phyloP scores from a whole-genome alignment of 768 basidiomycete species.

The Phaeolepiota aurea region DNA sequence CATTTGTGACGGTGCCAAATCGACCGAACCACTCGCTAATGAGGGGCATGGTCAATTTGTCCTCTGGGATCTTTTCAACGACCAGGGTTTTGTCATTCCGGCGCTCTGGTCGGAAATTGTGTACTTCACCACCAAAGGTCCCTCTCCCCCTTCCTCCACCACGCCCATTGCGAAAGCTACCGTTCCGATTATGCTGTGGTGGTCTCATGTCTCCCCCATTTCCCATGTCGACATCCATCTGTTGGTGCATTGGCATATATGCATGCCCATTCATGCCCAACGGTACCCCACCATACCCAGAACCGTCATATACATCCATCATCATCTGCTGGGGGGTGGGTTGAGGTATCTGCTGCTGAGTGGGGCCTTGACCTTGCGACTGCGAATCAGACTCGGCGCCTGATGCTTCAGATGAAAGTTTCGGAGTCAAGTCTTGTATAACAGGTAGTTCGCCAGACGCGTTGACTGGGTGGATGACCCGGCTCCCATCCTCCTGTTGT shows the following conservation, averaged over 20 bases:
- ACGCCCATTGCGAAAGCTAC: constrained; percentile 23
- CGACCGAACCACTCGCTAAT: constrained; percentile 88
- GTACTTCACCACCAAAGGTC: constrained; percentile 53
- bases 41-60: constrained; percentile 66
- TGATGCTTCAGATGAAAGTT: constrained; percentile 20
- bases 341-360: constrained; percentile 5
- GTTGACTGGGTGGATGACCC: constrained; percentile 26
- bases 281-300: background rate
- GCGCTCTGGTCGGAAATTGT: constrained; percentile 58
- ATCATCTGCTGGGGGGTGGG: constrained; percentile 9
- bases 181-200: constrained; percentile 16
- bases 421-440: constrained; percentile 76
- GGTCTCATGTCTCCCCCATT: constrained; percentile 25
- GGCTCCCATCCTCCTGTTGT: constrained; percentile 43
- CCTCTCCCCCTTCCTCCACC: constrained; percentile 41
- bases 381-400: constrained; percentile 19
- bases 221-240: constrained; percentile 22
- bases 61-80: constrained; percentile 89
- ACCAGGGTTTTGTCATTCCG: constrained; percentile 77
- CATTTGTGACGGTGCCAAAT: constrained; percentile 89
- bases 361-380: constrained; percentile 11
- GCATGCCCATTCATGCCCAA: constrained; percentile 12
- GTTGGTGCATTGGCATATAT: constrained; percentile 14
- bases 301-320: background rate
- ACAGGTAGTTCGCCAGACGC: constrained; percentile 72